These are phyloP conservation scores for Cordyceps javanica DNA, from an alignment of 2,329 filamentous ascomycete species.

Conservation along the genomic window DNA sequence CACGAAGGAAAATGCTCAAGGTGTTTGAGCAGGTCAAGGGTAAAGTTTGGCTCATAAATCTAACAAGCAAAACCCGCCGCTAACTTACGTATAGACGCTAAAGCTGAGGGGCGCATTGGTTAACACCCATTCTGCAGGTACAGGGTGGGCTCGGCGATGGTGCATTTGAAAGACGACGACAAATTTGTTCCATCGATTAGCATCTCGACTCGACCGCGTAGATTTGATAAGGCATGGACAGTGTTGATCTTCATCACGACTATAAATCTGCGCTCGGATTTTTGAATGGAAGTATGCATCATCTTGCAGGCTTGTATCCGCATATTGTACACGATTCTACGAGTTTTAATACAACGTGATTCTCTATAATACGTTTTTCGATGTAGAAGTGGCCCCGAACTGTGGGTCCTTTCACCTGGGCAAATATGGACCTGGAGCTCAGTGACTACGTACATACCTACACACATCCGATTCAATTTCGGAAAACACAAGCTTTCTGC, in stretches of 20 bases:
- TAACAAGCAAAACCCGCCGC: background rate
- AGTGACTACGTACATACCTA: too few species aligned
- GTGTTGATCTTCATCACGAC: background rate
- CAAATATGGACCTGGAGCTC: too few species aligned
- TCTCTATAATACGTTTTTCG: background rate
- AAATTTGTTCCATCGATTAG: background rate
- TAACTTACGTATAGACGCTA: background rate
- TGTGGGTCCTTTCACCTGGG: too few species aligned
- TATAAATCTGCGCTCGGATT: background rate
- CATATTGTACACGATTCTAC: background rate
- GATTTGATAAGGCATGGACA: background rate
- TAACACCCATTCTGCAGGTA: conserved; percentile 9
- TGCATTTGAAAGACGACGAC: background rate
- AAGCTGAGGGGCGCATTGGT: conserved; percentile 10
- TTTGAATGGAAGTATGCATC: background rate
- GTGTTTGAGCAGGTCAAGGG: conserved; percentile 95
- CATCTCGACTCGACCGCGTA: background rate
- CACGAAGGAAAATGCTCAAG: conserved; percentile 96
- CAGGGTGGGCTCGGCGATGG: background rate
- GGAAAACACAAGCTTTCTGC: too few species aligned
- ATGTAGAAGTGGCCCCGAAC: too few species aligned
- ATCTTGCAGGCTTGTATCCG: background rate
- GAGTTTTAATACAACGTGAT: background rate
- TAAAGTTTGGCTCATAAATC: conserved; percentile 28
- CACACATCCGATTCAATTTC: too few species aligned